These are phyloP conservation scores for Astrocystis sublimbata DNA, from an alignment of 495 filamentous ascomycete species.

Conservation along the genomic window DNA sequence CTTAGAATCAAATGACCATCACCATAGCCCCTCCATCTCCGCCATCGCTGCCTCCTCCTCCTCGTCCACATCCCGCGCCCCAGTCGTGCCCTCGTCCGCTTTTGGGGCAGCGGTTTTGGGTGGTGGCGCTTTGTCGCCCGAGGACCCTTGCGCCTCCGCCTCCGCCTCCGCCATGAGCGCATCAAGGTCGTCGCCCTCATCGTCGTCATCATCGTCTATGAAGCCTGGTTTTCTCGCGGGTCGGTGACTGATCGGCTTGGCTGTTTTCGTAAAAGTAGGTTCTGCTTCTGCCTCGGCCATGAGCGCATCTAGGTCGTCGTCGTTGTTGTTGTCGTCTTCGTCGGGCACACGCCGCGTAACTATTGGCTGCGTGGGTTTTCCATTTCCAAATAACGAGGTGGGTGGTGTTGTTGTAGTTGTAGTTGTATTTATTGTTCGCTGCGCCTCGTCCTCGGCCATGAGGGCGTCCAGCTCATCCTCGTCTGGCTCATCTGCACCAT, in stretches of 20 bases:
- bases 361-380: neutral
- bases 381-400: constrained; percentile 39
- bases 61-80: constrained; percentile 36
- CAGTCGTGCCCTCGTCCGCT: constrained; percentile 16
- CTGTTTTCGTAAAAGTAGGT: neutral
- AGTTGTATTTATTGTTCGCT: too few species aligned
- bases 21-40: constrained; percentile 65
- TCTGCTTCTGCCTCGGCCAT: constrained; percentile 46
- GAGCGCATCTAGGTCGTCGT: constrained; percentile 50
- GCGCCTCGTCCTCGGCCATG: constrained; percentile 48
- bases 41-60: constrained; percentile 71
- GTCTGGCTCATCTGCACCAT: constrained; percentile 30
- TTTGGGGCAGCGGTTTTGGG: neutral
- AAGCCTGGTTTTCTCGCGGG: neutral
- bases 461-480: constrained; percentile 56
- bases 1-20: constrained; percentile 20
- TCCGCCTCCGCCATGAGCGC: constrained; percentile 51
- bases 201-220: constrained; percentile 34
- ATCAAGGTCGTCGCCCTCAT: constrained; percentile 48
- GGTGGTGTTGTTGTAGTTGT: too few species aligned
- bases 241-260: constrained; percentile 18
- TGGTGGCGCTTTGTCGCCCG: neutral
- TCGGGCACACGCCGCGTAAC: constrained; percentile 20
- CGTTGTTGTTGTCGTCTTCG: constrained; percentile 37
- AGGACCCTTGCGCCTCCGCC: constrained; percentile 15